Evolutionary conservation across 2,329 filamentous ascomycete genomes (phyloP), one percentile per base, ranked within the genome.

Genomic region (Colletotrichum camelliae): DNA sequence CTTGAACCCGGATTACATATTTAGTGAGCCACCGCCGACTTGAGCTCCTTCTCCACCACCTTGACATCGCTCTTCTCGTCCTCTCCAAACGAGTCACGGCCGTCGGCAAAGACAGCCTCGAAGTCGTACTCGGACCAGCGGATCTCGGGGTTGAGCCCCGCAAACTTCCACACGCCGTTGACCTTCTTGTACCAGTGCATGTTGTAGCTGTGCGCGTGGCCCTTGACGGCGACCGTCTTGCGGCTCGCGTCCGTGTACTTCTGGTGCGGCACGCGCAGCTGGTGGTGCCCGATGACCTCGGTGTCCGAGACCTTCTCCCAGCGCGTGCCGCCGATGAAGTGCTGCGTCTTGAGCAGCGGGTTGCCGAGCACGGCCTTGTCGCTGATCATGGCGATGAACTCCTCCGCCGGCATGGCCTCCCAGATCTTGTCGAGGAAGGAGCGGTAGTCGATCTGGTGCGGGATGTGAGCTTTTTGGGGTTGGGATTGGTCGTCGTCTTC

Each of bases 361-460:
- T 93, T 90, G 75, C 92, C 91, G 31, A 94, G 86, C 76, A 93
- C 91, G 4, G 86, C 83, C 24, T 85, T 83, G 80, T 88, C 86
- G 31, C 90, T 90, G 78, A 92, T 85, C 90, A 93, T 92, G 77
- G 83, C 80, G 81, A 93, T 85, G 84, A 89, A 93, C n/a, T 93
- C 90, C 4, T 89, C 87, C 1, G 90, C 89, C 2, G 89, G 86
- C 90, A 93, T 92, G 66, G 88, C 86, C 65, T 90, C 88, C 91
- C 91, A 93, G 72, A 90, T 82, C 81, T 89, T 89, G 82, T 91
- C 87, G 68, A 91, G 88, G 83, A 93, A 91, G 55, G 89, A 88
- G 67, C 90, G 91, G 89, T 96, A 96, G 87, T 96, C 94, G 80
- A 95, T 89, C 88, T 93, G 82, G 8, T 52, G 43, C 12, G 43